phyloP scores from a whole-genome alignment of 2,329 filamentous ascomycete species.

The Rhytidhysteron rufulum region DNA sequence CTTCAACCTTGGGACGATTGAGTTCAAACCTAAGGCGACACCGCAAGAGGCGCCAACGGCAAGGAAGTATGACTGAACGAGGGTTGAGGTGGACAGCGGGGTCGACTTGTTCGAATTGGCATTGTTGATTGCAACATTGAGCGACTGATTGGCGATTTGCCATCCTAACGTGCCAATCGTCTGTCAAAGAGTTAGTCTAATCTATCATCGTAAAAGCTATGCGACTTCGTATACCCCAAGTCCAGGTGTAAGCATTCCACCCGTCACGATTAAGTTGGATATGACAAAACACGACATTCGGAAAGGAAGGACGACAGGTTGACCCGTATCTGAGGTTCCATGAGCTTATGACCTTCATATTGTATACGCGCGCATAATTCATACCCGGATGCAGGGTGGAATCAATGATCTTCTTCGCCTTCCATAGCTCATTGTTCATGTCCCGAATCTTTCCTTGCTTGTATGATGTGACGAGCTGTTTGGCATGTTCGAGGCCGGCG shows the following conservation, averaged over 20 bases:
- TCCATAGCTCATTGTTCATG: conserved; percentile 91
- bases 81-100: conserved; percentile 73
- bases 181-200: conserved; percentile 37
- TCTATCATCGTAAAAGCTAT: conserved; percentile 1
- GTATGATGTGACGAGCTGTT: conserved; percentile 75
- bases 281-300: conserved; percentile 96
- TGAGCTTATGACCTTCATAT: conserved; percentile 11
- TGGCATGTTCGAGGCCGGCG: conserved; percentile 78
- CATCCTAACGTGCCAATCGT: conserved; percentile 84
- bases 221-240: conserved; percentile 55
- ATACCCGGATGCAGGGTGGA: conserved; percentile 92
- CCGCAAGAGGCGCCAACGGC: conserved; percentile 91
- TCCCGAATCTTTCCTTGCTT: conserved; percentile 74
- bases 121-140: conserved; percentile 97
- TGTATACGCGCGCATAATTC: conserved; percentile 15
- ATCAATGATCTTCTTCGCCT: conserved; percentile 94
- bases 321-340: conserved; percentile 69
- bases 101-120: conserved; percentile 98
- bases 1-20: conserved; percentile 80
- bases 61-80: conserved; percentile 85
- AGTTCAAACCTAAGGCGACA: conserved; percentile 88
- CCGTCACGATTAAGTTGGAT: conserved; percentile 91
- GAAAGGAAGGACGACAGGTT: conserved; percentile 89
- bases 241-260: conserved; percentile 92
- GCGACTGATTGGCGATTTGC: conserved; percentile 95